These are phyloP conservation scores for Nigrospora osmanthi DNA, from an alignment of 2,329 filamentous ascomycete species.

Conservation along the genomic window DNA sequence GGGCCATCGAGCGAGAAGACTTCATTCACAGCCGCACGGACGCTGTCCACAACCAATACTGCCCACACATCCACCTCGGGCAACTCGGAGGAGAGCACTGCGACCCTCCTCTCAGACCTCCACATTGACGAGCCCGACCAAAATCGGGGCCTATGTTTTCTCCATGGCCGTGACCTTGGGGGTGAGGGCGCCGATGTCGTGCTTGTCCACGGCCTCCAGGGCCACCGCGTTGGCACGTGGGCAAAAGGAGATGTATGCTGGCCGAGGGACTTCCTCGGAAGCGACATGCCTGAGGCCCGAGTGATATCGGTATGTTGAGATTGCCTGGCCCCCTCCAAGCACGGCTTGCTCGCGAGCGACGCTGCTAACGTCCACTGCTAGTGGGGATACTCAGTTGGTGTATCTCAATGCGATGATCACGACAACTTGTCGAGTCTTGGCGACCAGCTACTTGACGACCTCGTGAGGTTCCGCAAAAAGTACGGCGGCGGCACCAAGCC, in stretches of 20 bases:
- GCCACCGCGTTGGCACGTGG: conserved; percentile 1
- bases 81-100: neutral
- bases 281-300: neutral
- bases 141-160: neutral
- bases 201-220: conserved; percentile 2
- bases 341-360: neutral
- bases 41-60: too few species aligned
- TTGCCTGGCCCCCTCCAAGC: neutral
- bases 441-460: neutral
- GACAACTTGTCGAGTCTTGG: neutral
- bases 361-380: neutral
- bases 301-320: conserved; percentile 1
- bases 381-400: neutral
- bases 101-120: neutral
- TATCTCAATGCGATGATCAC: neutral
- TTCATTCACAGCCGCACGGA: neutral
- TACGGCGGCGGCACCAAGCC: neutral
- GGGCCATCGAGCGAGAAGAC: too few species aligned
- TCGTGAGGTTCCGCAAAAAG: neutral
- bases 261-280: conserved; percentile 2
- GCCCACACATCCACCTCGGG: neutral
- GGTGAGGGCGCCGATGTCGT: conserved; percentile 1
- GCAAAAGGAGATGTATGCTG: conserved; percentile 3
- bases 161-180: neutral
- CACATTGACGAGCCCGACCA: neutral